A percentile compares a stretch with the other conserved stretches of the same genome.
Conservation (phyloP, 2,329 filamentous ascomycete species). For the Arachnomyces sp. region DNA sequence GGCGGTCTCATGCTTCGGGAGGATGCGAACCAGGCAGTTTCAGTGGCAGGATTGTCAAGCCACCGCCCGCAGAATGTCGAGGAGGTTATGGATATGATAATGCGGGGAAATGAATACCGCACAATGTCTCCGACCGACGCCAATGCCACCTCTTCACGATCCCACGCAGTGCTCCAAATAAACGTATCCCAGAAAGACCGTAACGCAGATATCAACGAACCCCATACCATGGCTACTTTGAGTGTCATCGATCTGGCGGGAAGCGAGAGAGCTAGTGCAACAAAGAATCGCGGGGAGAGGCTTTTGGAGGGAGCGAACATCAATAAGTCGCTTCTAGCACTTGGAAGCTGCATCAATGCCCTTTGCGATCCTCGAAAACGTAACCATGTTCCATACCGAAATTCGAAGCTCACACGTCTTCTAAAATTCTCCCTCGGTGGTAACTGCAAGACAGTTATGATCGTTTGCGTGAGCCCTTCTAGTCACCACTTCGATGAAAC, state of each 20-base stretch:
- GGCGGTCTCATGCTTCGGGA: conserved; percentile 84
- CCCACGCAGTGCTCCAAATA: conserved; percentile 94
- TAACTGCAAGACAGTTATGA: conserved; percentile 99
- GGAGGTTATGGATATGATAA: conserved; percentile 99
- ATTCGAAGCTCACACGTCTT: conserved; percentile 90
- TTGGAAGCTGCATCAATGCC: conserved; percentile 97
- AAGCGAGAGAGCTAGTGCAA: conserved; percentile 90
- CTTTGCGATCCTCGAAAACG: conserved; percentile 86
- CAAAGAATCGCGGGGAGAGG: conserved; percentile 88
- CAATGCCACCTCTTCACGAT: conserved; percentile 94
- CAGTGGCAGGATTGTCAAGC: conserved; percentile 81
- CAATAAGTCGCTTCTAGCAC: conserved; percentile 91
- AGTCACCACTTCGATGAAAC: conserved; percentile 97
- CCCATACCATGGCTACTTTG: conserved; percentile 94
- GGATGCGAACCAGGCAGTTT: conserved; percentile 87
- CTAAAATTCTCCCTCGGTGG: conserved; percentile 95
- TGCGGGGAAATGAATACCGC: conserved; percentile 84
- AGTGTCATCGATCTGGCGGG: conserved; percentile 97
- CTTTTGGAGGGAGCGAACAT: conserved; percentile 94
- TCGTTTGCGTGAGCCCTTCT: conserved; percentile 93
- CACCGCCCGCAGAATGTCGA: conserved; percentile 85
- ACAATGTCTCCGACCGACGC: conserved; percentile 96
- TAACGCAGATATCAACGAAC: conserved; percentile 85
- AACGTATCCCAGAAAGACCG: conserved; percentile 91
- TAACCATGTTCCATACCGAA: conserved; percentile 93